Conservation (phyloP, 2,329 filamentous ascomycete species). For the Xylaria sp. region DNA sequence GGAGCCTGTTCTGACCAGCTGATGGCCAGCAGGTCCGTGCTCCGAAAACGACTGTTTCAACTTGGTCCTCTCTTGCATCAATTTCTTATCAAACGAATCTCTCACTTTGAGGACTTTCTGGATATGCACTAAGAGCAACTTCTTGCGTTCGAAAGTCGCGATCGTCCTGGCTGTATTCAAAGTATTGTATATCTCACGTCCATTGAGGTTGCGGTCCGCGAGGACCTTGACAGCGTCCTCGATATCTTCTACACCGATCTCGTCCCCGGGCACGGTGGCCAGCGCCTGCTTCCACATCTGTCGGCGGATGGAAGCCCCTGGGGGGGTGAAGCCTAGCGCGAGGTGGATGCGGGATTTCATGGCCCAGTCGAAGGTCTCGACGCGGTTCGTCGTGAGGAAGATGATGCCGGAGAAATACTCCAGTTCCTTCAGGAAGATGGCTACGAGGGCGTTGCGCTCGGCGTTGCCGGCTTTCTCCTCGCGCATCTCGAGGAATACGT, state of each 20-base stretch:
- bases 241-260: slow-evolving; percentile 25
- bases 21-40: slow-evolving; percentile 5
- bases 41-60: slow-evolving; percentile 21
- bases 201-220: slow-evolving; percentile 30
- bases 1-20: slow-evolving; percentile 26
- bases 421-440: slow-evolving; percentile 52
- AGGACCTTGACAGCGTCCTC: slow-evolving; percentile 22
- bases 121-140: slow-evolving; percentile 24
- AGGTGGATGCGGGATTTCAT: slow-evolving; percentile 56
- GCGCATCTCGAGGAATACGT: slow-evolving; percentile 50
- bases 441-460: slow-evolving; percentile 40
- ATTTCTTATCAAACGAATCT: slow-evolving; percentile 26
- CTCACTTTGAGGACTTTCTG: slow-evolving; percentile 31
- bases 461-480: slow-evolving; percentile 31
- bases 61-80: slow-evolving; percentile 23
- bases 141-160: slow-evolving; percentile 25
- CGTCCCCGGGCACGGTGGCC: slow-evolving; percentile 18
- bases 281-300: slow-evolving; percentile 29
- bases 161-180: slow-evolving; percentile 38
- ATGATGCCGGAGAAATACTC: slow-evolving; percentile 55
- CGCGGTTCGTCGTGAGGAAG: slow-evolving; percentile 57
- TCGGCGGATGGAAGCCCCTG: slow-evolving; percentile 21
- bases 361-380: slow-evolving; percentile 55
- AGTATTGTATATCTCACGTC: slow-evolving; percentile 42
- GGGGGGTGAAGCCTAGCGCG: slow-evolving; percentile 48